phyloP scores from a whole-genome alignment of 345 rosid species.

The Hibiscus tridactylites region DNA sequence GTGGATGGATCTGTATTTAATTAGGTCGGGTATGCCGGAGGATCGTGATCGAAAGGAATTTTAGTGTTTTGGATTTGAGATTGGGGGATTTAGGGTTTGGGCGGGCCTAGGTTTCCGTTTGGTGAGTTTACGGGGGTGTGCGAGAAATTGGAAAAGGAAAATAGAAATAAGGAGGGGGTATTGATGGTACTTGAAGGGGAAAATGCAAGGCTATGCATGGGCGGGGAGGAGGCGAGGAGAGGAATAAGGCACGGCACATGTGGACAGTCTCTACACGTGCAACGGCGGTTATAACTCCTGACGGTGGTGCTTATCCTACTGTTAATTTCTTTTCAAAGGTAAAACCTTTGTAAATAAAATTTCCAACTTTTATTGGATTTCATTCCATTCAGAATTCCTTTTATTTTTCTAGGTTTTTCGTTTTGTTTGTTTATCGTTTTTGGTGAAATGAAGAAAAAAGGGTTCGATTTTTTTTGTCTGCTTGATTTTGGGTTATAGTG shows the following conservation, averaged over 20 bases:
- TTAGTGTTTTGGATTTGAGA: constrained; percentile 21
- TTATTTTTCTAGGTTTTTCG: no score
- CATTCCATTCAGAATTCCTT: no score
- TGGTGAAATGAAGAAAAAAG: no score
- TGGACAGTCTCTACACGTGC: constrained; percentile 47
- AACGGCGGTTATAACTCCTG: constrained; percentile 34
- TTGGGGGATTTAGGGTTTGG: constrained; percentile 29
- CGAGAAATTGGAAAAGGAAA: neutral
- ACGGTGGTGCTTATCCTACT: constrained; percentile 35
- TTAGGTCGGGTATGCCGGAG: neutral
- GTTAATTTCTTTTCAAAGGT: constrained; percentile 59
- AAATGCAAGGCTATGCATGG: constrained; percentile 71
- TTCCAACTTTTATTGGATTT: no score
- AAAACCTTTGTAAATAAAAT: neutral
- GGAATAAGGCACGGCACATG: constrained; percentile 45
- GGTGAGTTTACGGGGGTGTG: neutral
- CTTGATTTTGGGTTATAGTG: no score
- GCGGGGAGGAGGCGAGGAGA: constrained; percentile 35
- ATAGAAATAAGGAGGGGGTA: constrained; percentile 12
- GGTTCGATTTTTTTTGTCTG: no score
- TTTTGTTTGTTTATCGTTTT: no score
- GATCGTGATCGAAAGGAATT: constrained; percentile 4
- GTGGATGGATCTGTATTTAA: neutral
- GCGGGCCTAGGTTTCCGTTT: neutral
- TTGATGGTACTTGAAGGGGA: constrained; percentile 53